Evolutionary conservation across 2,329 filamentous ascomycete genomes (phyloP), one percentile per base, ranked within the genome.

Genomic region (Paramyrothecium sp.): DNA sequence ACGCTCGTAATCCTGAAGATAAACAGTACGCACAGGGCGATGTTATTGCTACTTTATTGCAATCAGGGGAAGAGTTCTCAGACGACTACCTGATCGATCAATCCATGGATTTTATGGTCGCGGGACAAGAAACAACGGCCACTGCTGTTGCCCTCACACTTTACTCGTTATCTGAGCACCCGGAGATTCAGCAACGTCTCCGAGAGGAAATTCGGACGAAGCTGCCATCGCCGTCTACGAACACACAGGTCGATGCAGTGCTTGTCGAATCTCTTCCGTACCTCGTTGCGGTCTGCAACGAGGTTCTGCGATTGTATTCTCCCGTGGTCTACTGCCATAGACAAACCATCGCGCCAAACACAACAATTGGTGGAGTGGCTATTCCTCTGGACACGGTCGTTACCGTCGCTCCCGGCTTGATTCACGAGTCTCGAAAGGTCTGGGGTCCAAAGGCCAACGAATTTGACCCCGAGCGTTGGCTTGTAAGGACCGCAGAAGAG

Each of bases 11-110:
- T 22, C 41, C 38, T 30, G 48, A 33, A 12, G 21, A 53, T 8
- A 50, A 57, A 17, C 50, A 55, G n/a, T 59, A 57, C 53, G 20
- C 55, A 19, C 58, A 55, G 13, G 58, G 58, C 3, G 58, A 59
- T 33, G 51, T 59, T 17, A 59, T 59, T 16, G 55, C 58, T 50
- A 59, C 58, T n/a, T 48, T 59, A 50, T 55, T 59, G n/a, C 58
- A 54, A 30, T 59, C 58, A 5, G 58, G 58, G 17, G 55, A 54
- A 38, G 53, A 50, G 3, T 59, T 59, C 30, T 55, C 58, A 3
- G 58, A 59, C 34, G 55, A 59, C 20, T 59, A 59, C 53, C n/a
- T 57, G 49, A 55, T 59, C 38, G 58, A 53, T 20, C 51, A 53
- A 20, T 53, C 51, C 4, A 53, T 53, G 51, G 51, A 53, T 53